Evolutionary conservation across 768 basidiomycete genomes (phyloP).

Genomic region (Saitozyma podzolica): DNA sequence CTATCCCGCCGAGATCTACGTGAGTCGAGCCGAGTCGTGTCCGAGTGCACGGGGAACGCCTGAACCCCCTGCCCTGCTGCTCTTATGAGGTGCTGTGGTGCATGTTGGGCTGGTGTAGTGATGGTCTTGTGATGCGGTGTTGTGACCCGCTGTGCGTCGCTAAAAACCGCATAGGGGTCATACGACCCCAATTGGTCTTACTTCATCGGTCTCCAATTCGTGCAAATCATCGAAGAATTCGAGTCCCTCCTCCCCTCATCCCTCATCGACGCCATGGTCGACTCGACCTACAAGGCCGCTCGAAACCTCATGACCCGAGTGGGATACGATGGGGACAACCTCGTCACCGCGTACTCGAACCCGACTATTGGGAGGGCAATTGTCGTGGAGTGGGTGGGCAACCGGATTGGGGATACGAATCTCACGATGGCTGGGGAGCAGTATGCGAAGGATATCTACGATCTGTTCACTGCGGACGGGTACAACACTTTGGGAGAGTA

Average conservation of each 20-base stretch:
- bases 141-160: background rate
- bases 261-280: constrained; percentile 7
- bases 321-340: constrained; percentile 15
- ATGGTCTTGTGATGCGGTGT: too few species aligned
- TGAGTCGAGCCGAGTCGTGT: background rate
- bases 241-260: constrained; percentile 5
- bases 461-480: constrained; percentile 13
- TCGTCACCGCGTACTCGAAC: constrained; percentile 17
- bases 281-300: constrained; percentile 12
- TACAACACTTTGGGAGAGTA: constrained; percentile 14
- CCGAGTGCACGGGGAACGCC: background rate
- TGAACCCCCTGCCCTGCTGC: background rate
- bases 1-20: constrained; percentile 10
- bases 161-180: background rate
- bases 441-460: constrained; percentile 14
- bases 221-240: constrained; percentile 14
- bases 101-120: too few species aligned
- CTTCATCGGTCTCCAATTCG: constrained; percentile 12
- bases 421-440: constrained; percentile 11
- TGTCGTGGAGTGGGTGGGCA: constrained; percentile 10
- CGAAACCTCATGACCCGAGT: constrained; percentile 15
- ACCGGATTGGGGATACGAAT: constrained; percentile 4
- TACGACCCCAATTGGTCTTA: constrained; percentile 17
- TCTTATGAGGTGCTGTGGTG: too few species aligned
- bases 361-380: constrained; percentile 12